A percentile compares a stretch with the other conserved stretches of the same genome.
Evolutionary conservation across 257 asterid species (phyloP).

Genomic region (Catharanthus roseus): DNA sequence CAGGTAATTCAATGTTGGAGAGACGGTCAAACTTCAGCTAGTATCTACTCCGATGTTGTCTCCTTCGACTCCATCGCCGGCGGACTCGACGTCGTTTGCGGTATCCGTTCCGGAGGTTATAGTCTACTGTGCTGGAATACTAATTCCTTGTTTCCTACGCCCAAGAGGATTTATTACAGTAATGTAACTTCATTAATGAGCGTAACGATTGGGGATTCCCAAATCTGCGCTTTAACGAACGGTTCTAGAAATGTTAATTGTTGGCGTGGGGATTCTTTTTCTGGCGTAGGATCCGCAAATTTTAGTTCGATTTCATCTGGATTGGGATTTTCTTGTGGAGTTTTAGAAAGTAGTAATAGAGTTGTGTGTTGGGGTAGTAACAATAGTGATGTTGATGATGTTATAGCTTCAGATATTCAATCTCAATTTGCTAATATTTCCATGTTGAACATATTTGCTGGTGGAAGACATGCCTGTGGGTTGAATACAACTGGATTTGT

Average conservation of each 20-base stretch:
- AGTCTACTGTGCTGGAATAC: conserved; percentile 66
- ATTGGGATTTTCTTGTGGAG: conserved; percentile 60
- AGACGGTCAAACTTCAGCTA: conserved; percentile 23
- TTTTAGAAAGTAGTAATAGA: conserved; percentile 23
- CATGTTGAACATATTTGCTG: conserved; percentile 52
- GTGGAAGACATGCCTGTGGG: conserved; percentile 72
- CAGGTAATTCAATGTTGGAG: conserved; percentile 70
- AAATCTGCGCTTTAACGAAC: conserved; percentile 51
- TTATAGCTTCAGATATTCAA: conserved; percentile 33
- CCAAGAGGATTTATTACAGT: conserved; percentile 53
- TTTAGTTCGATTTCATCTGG: conserved; percentile 58
- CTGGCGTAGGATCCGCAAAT: conserved; percentile 16
- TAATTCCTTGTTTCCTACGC: conserved; percentile 34
- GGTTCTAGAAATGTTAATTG: conserved; percentile 33
- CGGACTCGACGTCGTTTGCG: conserved; percentile 58
- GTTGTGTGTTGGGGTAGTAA: conserved; percentile 72
- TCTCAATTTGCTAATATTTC: conserved; percentile 34
- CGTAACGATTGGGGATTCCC: conserved; percentile 53
- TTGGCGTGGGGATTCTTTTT: conserved; percentile 50
- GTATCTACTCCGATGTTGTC: conserved; percentile 32
- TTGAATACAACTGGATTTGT: conserved; percentile 36
- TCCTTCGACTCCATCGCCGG: conserved; percentile 75
- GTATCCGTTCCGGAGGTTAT: conserved; percentile 58
- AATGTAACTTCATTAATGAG: conserved; percentile 33
- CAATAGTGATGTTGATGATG: neutral